phyloP scores from a whole-genome alignment of 371 early-diverging fungal genomes.

The Actinomortierella ambigua region DNA sequence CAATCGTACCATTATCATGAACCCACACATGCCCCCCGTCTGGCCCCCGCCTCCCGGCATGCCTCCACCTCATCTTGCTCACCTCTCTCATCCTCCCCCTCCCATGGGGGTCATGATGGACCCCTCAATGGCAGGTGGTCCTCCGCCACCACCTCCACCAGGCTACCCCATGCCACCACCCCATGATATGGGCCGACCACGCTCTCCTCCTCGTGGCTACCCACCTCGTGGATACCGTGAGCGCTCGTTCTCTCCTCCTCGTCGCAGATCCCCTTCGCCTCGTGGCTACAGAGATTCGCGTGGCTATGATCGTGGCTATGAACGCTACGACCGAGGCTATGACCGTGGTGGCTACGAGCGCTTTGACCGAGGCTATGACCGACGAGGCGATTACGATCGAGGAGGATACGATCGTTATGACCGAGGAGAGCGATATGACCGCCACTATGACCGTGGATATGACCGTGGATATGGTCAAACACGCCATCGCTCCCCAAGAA shows the following conservation, averaged over 20 bases:
- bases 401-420: conserved; percentile 49
- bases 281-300: conserved; percentile 51
- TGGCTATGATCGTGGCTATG: conserved; percentile 35
- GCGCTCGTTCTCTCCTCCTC: conserved; percentile 57
- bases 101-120: neutral
- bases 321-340: conserved; percentile 18
- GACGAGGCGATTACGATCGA: conserved; percentile 44
- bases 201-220: conserved; percentile 41
- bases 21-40: conserved; percentile 23
- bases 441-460: conserved; percentile 47
- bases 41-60: conserved; percentile 4
- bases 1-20: conserved; percentile 10
- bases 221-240: conserved; percentile 48
- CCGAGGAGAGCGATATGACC: conserved; percentile 22
- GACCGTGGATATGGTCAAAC: conserved; percentile 45
- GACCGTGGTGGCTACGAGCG: conserved; percentile 18
- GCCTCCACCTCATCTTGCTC: conserved; percentile 1
- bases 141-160: conserved; percentile 33
- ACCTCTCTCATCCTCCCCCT: neutral
- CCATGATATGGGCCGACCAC: conserved; percentile 21
- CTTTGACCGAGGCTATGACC: conserved; percentile 34
- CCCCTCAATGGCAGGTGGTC: neutral
- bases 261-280: conserved; percentile 50
- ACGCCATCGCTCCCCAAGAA: conserved; percentile 58
- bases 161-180: conserved; percentile 26